These are phyloP conservation scores for Pelargonium myrrhifolium DNA, from an alignment of 441 rosid species.

Conservation along the genomic window DNA sequence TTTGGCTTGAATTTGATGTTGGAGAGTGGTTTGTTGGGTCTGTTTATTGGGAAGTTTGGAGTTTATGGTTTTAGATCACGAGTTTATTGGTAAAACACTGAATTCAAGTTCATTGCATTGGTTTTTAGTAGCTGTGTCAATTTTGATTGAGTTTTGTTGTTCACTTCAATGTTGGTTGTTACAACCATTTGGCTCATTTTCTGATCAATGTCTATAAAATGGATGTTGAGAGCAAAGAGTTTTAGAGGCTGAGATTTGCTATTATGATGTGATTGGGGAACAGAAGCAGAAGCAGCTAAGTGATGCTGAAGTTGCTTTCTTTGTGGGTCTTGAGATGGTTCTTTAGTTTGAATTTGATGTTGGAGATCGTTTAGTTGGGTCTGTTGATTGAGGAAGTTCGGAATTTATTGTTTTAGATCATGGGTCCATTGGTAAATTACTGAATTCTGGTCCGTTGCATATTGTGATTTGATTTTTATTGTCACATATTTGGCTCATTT, in stretches of 20 bases:
- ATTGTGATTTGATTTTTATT: not conserved
- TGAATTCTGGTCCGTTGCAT: not conserved
- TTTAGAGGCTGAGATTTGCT: not conserved
- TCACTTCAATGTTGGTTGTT: not conserved
- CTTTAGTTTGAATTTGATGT: constrained; percentile 1
- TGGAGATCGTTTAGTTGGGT: not conserved
- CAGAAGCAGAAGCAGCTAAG: not conserved
- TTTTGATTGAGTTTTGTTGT: not conserved
- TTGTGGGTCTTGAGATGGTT: constrained; percentile 2
- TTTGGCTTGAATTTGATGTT: constrained; percentile 2
- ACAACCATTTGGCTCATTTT: not conserved
- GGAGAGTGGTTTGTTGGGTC: not conserved
- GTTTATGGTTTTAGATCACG: not conserved
- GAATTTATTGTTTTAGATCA: constrained; percentile 1
- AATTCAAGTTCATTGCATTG: not conserved
- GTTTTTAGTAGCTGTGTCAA: not conserved
- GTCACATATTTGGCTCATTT: not conserved
- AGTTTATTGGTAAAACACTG: not conserved
- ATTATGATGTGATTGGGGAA: not conserved
- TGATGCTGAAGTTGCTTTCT: not conserved
- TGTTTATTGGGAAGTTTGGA: not conserved
- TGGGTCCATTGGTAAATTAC: not conserved
- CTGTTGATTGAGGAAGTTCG: not conserved
- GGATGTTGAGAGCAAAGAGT: not conserved
- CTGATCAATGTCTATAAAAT: not conserved